Conservation (phyloP, 441 rosid species). For the Gossypium laxum region DNA sequence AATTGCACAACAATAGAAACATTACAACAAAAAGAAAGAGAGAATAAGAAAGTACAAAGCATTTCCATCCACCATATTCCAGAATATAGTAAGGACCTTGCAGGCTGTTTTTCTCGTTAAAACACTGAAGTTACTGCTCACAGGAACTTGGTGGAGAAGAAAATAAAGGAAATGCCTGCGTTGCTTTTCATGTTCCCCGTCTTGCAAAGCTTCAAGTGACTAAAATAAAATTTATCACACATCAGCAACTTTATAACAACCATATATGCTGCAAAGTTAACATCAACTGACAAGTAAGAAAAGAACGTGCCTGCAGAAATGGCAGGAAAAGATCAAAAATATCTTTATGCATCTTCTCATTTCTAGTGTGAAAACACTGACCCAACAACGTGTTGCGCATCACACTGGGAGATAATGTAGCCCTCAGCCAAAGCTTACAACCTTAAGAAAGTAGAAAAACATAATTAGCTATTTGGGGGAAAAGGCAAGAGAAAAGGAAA, state of each 20-base stretch:
- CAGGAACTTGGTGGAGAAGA: slow-evolving; percentile 94
- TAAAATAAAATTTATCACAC: slow-evolving; percentile 25
- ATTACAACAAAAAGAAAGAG: slow-evolving; percentile 18
- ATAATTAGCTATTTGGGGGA: background rate
- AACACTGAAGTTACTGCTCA: slow-evolving; percentile 87
- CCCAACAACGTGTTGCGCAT: slow-evolving; percentile 95
- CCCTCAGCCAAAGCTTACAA: slow-evolving; percentile 94
- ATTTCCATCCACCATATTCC: background rate
- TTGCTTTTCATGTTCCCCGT: slow-evolving; percentile 94
- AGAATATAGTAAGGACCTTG: slow-evolving; percentile 56
- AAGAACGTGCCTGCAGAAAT: slow-evolving; percentile 68
- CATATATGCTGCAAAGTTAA: background rate
- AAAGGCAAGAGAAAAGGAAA: slow-evolving; percentile 3
- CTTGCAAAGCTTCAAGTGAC: slow-evolving; percentile 98
- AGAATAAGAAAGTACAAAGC: slow-evolving; percentile 7
- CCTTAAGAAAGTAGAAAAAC: slow-evolving; percentile 38
- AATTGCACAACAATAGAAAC: slow-evolving; percentile 27
- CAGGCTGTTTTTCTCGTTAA: slow-evolving; percentile 73
- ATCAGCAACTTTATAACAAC: slow-evolving; percentile 21
- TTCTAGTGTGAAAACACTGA: slow-evolving; percentile 92
- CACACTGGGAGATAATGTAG: slow-evolving; percentile 92
- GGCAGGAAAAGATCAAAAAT: slow-evolving; percentile 95
- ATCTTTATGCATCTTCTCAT: slow-evolving; percentile 91
- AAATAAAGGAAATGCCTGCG: slow-evolving; percentile 83
- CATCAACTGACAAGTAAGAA: background rate